phyloP scores from a whole-genome alignment of 2,329 filamentous ascomycete species.

The Arthrobotrys sinensis region DNA sequence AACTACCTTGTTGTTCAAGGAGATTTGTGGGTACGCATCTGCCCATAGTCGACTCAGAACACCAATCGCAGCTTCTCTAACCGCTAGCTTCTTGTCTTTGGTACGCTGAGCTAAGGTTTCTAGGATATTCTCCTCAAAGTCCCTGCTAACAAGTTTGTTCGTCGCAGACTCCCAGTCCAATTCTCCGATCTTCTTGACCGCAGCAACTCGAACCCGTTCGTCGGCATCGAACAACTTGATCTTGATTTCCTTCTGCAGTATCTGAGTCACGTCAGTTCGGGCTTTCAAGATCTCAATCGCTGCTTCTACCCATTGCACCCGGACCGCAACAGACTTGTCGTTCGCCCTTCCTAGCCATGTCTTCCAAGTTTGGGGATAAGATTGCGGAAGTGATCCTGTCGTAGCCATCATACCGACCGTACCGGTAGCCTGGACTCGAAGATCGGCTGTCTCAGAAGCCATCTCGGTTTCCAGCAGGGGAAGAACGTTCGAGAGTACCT shows the following conservation, averaged over 20 bases:
- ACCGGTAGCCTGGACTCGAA: slow-evolving; percentile 90
- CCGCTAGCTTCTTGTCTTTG: slow-evolving; percentile 84
- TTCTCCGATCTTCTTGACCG: slow-evolving; percentile 85
- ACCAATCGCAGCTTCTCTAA: slow-evolving; percentile 89
- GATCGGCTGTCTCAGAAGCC: slow-evolving; percentile 86
- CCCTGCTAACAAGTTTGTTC: slow-evolving; percentile 77
- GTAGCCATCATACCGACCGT: slow-evolving; percentile 87
- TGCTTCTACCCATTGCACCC: slow-evolving; percentile 87
- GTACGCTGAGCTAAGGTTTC: slow-evolving; percentile 87
- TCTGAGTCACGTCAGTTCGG: slow-evolving; percentile 79
- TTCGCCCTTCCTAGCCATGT: slow-evolving; percentile 79
- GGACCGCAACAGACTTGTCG: slow-evolving; percentile 86
- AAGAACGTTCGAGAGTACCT: slow-evolving; percentile 91
- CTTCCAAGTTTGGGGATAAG: slow-evolving; percentile 64
- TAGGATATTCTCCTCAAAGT: slow-evolving; percentile 72
- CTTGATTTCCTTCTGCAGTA: slow-evolving; percentile 73
- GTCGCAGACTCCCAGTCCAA: slow-evolving; percentile 87
- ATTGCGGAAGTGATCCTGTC: slow-evolving; percentile 61
- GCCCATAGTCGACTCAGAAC: slow-evolving; percentile 91
- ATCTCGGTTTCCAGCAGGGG: slow-evolving; percentile 94
- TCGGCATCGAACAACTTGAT: slow-evolving; percentile 90
- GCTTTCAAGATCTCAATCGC: slow-evolving; percentile 90
- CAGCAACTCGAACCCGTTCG: slow-evolving; percentile 89
- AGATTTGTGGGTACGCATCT: slow-evolving; percentile 89
- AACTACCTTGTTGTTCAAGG: slow-evolving; percentile 83